Evolutionary conservation across 768 basidiomycete species (phyloP).

Genomic region (Filobasidium wieringae): DNA sequence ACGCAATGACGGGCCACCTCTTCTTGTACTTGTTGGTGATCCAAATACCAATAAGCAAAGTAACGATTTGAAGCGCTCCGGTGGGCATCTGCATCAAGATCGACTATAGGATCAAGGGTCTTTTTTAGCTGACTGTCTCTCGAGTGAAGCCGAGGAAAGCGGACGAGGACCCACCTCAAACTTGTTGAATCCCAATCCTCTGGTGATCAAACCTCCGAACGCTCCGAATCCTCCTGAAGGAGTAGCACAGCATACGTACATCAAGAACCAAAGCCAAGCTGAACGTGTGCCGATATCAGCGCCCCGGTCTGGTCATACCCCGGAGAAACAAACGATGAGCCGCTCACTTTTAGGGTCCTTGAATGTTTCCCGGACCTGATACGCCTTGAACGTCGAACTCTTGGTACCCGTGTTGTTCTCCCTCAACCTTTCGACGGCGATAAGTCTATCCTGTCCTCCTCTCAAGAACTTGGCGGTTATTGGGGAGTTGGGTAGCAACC

Average conservation of each 20-base stretch:
- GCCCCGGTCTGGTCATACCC: constrained; percentile 1
- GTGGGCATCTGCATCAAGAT: constrained; percentile 14
- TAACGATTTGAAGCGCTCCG: constrained; percentile 10
- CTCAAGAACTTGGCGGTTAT: constrained; percentile 33
- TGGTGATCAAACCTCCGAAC: constrained; percentile 28
- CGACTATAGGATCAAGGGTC: background rate
- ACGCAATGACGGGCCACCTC: constrained; percentile 22
- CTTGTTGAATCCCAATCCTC: constrained; percentile 11
- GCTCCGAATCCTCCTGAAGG: constrained; percentile 13
- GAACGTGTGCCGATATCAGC: background rate
- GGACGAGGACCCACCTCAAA: background rate
- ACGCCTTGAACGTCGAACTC: constrained; percentile 25
- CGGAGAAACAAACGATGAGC: constrained; percentile 13
- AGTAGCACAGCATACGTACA: constrained; percentile 28
- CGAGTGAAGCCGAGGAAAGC: too few relatives aligned
- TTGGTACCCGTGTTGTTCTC: constrained; percentile 37
- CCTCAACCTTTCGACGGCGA: constrained; percentile 33
- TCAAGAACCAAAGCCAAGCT: constrained; percentile 9
- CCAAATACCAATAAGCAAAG: constrained; percentile 9
- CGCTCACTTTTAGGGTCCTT: constrained; percentile 27
- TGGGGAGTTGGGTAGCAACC: constrained; percentile 30
- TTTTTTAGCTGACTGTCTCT: too few relatives aligned
- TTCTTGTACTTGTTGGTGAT: constrained; percentile 14
- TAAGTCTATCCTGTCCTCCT: constrained; percentile 29
- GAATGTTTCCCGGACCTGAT: constrained; percentile 30